These are phyloP conservation scores for Phaseolus lunatus DNA, from an alignment of 306 rosid genomes.

Conservation along the genomic window DNA sequence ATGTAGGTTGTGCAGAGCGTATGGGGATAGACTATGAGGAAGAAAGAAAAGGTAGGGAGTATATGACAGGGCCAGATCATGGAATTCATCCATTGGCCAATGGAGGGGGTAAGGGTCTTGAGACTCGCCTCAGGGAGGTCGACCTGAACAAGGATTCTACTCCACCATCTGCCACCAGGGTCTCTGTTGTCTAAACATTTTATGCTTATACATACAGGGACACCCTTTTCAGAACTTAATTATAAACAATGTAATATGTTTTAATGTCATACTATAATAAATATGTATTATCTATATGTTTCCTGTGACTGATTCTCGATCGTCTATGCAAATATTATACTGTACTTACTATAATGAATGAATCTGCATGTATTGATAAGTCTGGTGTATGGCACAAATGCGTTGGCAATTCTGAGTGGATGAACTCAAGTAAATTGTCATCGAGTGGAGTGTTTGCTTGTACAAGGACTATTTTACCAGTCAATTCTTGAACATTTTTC, in stretches of 20 bases:
- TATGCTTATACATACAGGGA: background rate
- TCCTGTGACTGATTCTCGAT: background rate
- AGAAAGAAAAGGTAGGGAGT: conserved; percentile 66
- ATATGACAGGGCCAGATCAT: conserved; percentile 64
- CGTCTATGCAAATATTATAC: background rate
- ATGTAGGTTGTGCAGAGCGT: conserved; percentile 55
- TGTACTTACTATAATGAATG: background rate
- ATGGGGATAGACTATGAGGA: conserved; percentile 49
- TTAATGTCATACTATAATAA: background rate
- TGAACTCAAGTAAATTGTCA: conserved; percentile 22
- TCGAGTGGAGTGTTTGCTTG: background rate
- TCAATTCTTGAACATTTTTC: conserved; percentile 11
- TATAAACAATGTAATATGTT: background rate
- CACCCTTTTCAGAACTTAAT: conserved; percentile 7
- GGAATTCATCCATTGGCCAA: conserved; percentile 84
- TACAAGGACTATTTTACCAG: background rate
- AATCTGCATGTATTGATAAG: too few species aligned
- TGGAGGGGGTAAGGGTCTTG: conserved; percentile 69
- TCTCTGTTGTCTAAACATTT: conserved; percentile 53
- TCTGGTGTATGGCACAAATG: too few species aligned
- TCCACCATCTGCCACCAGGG: conserved; percentile 42
- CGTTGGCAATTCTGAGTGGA: background rate
- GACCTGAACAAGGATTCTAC: conserved; percentile 10
- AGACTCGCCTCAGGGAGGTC: conserved; percentile 68
- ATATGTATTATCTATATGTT: background rate